A percentile compares a stretch with the other conserved stretches of the same genome.
phyloP scores from a whole-genome alignment of 331 rosid species.

The Pyrus hybrid region DNA sequence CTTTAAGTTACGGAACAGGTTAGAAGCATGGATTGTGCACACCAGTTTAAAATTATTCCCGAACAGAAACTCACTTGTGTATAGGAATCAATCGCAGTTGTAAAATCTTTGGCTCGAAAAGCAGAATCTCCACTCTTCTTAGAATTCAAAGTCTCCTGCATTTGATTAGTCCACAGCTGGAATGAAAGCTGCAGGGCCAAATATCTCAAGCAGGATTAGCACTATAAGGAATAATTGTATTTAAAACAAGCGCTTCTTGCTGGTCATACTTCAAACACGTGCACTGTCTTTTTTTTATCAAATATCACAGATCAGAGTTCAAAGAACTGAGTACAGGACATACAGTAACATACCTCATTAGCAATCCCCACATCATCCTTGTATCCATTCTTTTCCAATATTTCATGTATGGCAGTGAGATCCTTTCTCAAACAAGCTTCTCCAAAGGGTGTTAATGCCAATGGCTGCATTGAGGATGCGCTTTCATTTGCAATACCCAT shows the following conservation, averaged over 20 bases:
- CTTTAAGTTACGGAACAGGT: not conserved
- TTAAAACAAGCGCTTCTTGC: not conserved
- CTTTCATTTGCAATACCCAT: constrained; percentile 70
- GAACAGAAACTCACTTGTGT: constrained; percentile 55
- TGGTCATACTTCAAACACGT: not conserved
- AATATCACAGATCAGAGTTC: not conserved
- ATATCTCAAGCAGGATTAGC: constrained; percentile 3
- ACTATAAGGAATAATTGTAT: not conserved
- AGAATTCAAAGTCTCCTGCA: constrained; percentile 86
- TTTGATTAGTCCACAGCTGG: constrained; percentile 91
- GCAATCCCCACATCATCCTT: constrained; percentile 96
- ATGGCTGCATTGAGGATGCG: constrained; percentile 46
- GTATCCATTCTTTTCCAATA: constrained; percentile 89
- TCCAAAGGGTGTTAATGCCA: constrained; percentile 78
- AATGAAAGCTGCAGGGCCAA: constrained; percentile 77
- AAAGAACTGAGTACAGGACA: not conserved
- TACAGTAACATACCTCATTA: constrained; percentile 64
- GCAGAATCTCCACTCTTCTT: constrained; percentile 93
- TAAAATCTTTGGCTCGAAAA: constrained; percentile 72
- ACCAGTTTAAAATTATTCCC: not conserved
- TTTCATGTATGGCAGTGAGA: constrained; percentile 88
- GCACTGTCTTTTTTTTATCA: not conserved
- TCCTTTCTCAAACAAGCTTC: constrained; percentile 88
- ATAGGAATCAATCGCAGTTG: constrained; percentile 70
- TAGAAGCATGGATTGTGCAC: no score